A percentile compares a stretch with the other conserved stretches of the same genome.
Conservation (phyloP, 1,284 basidiomycete species). For the Apiotrichum gamsii region DNA sequence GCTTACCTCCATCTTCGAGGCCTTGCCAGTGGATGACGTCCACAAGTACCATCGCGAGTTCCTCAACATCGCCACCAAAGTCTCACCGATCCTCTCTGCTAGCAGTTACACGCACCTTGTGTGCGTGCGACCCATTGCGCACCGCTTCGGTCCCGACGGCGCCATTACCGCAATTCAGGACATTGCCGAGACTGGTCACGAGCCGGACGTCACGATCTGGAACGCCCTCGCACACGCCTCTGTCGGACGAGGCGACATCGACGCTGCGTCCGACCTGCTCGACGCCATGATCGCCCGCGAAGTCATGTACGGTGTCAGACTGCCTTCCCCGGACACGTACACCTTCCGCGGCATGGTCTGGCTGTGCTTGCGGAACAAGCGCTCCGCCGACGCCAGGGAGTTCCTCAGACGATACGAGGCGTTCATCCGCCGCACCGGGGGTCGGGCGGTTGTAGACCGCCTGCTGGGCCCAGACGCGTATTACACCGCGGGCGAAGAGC, state of each 20-base stretch:
- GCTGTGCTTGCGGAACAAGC: no score
- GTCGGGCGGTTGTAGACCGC: no score
- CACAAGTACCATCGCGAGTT: slow-evolving; percentile 18
- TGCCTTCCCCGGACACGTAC: no score
- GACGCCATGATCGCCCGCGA: slow-evolving; percentile 17
- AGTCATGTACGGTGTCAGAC: no score
- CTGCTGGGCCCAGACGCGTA: no score
- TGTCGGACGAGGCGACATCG: slow-evolving; percentile 15
- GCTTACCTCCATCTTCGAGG: slow-evolving; percentile 23
- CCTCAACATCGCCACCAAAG: slow-evolving; percentile 4
- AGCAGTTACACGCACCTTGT: slow-evolving; percentile 21
- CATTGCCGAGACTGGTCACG: slow-evolving; percentile 12
- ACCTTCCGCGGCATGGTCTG: no score
- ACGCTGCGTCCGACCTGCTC: slow-evolving; percentile 21
- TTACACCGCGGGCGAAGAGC: no score
- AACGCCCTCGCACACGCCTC: slow-evolving; percentile 21
- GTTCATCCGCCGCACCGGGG: no score
- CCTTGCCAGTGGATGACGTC: slow-evolving; percentile 8
- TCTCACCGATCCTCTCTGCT: slow-evolving; percentile 23
- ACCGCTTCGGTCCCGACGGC: slow-evolving; percentile 13
- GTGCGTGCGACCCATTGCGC: slow-evolving; percentile 22
- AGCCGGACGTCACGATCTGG: slow-evolving; percentile 19
- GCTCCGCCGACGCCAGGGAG: no score
- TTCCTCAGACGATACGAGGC: no score
- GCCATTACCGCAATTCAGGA: slow-evolving; percentile 14